These are phyloP conservation scores for Phallus indusiatus DNA, from an alignment of 768 basidiomycete genomes.

Conservation along the genomic window DNA sequence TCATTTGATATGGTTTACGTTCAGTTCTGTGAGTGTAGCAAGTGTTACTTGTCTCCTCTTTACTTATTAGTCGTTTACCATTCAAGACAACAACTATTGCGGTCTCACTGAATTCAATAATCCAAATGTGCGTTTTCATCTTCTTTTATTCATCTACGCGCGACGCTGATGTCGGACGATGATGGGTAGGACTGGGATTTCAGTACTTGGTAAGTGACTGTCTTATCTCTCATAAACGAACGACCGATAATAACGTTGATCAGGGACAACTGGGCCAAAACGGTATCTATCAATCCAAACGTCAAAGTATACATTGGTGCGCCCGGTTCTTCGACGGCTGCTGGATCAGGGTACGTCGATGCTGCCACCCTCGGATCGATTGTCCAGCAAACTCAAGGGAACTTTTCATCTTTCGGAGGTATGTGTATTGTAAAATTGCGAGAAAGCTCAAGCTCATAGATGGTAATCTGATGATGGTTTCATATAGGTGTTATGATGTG, in stretches of 20 bases:
- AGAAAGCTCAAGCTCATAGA: too few relatives aligned
- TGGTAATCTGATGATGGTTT: background rate
- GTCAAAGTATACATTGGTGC: slow-evolving; percentile 14
- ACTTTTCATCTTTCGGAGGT: slow-evolving; percentile 11
- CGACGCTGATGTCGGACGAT: background rate
- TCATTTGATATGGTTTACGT: slow-evolving; percentile 13
- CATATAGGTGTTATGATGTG: slow-evolving; percentile 17
- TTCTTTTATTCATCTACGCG: background rate
- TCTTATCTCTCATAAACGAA: background rate
- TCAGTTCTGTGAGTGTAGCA: slow-evolving; percentile 11
- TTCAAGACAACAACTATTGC: slow-evolving; percentile 12
- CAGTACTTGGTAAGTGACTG: slow-evolving; percentile 22
- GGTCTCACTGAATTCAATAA: background rate
- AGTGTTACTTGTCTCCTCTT: background rate
- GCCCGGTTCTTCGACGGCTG: slow-evolving; percentile 8
- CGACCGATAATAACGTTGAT: background rate
- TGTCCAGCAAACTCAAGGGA: slow-evolving; percentile 1
- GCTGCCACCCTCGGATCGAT: slow-evolving; percentile 5
- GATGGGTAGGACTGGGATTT: slow-evolving; percentile 40
- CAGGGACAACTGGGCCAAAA: slow-evolving; percentile 13
- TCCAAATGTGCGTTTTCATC: slow-evolving; percentile 30
- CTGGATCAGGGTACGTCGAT: slow-evolving; percentile 8
- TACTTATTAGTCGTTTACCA: too few relatives aligned
- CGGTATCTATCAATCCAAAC: slow-evolving; percentile 9
- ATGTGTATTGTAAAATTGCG: background rate